These are phyloP conservation scores for Rubroshorea leprosula DNA, from an alignment of 345 rosid species.

Conservation along the genomic window DNA sequence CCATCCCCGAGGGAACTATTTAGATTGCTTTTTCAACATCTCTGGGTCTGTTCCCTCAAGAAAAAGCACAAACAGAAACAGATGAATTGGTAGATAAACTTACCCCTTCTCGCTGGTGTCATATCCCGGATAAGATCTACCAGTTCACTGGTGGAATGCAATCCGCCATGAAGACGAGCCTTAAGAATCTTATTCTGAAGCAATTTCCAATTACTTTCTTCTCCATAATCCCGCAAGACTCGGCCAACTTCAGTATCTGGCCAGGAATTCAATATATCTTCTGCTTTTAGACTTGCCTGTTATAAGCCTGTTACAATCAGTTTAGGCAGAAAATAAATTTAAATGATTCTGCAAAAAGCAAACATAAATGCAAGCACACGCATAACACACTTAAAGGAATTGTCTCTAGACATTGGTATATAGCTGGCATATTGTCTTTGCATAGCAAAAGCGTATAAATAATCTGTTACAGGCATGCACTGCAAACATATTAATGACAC, in stretches of 20 bases:
- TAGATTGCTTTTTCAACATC: no score
- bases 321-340: slow-evolving; percentile 13
- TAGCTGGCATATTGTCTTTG: background rate
- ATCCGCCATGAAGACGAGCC: slow-evolving; percentile 63
- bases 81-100: slow-evolving; percentile 3
- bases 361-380: background rate
- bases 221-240: slow-evolving; percentile 74
- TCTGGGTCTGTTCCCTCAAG: background rate
- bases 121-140: slow-evolving; percentile 50
- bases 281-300: slow-evolving; percentile 75
- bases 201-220: slow-evolving; percentile 72
- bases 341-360: slow-evolving; percentile 8
- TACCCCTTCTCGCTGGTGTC: slow-evolving; percentile 52
- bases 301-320: slow-evolving; percentile 30
- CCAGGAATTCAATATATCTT: slow-evolving; percentile 83
- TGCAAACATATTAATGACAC: no score
- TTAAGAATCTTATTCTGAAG: slow-evolving; percentile 65
- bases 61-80: background rate
- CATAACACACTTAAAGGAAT: background rate
- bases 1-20: no score
- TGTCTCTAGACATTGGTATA: background rate
- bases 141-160: slow-evolving; percentile 79
- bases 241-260: slow-evolving; percentile 74
- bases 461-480: no score
- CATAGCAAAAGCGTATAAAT: no score